phyloP scores from a whole-genome alignment of 2,329 filamentous ascomycete genomes.

The Epichloe sylvatica region DNA sequence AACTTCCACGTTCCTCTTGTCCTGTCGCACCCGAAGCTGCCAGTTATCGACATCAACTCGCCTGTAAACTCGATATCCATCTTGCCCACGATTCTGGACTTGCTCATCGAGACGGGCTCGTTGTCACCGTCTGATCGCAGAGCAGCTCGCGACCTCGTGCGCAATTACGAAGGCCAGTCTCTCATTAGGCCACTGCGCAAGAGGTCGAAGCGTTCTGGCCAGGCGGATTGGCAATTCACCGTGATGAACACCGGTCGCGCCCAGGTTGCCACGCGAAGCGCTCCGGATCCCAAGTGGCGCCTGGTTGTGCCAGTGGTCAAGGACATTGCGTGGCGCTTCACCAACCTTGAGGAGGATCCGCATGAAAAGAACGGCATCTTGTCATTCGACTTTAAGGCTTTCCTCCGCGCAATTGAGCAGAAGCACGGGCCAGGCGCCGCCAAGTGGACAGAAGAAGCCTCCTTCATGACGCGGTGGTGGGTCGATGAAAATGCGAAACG shows the following conservation, averaged over 20 bases:
- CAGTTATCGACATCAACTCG: conserved; percentile 18
- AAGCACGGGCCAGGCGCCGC: conserved; percentile 15
- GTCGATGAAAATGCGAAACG: conserved; percentile 22
- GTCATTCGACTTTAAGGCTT: conserved; percentile 13
- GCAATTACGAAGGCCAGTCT: conserved; percentile 23
- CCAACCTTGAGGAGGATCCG: conserved; percentile 15
- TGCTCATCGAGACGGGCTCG: conserved; percentile 20
- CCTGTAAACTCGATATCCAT: conserved; percentile 20
- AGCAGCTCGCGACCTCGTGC: conserved; percentile 17
- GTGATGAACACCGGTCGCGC: conserved; percentile 15
- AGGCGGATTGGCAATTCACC: conserved; percentile 14
- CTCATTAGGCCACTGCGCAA: conserved; percentile 18
- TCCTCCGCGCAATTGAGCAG: conserved; percentile 10
- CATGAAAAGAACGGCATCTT: conserved; percentile 15
- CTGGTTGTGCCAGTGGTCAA: conserved; percentile 13
- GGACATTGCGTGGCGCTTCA: conserved; percentile 20
- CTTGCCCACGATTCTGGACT: conserved; percentile 21
- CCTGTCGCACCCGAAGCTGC: conserved; percentile 21
- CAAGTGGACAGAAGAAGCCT: conserved; percentile 20
- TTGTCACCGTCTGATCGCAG: conserved; percentile 13
- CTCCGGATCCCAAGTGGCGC: conserved; percentile 10
- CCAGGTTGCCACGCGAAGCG: conserved; percentile 11
- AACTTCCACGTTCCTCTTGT: conserved; percentile 22
- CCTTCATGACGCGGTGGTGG: conserved; percentile 21
- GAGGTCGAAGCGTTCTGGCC: conserved; percentile 8